Evolutionary conservation across 2,329 filamentous ascomycete species (phyloP), one percentile per base, ranked within the genome.

Genomic region (Stemphylium beticola): DNA sequence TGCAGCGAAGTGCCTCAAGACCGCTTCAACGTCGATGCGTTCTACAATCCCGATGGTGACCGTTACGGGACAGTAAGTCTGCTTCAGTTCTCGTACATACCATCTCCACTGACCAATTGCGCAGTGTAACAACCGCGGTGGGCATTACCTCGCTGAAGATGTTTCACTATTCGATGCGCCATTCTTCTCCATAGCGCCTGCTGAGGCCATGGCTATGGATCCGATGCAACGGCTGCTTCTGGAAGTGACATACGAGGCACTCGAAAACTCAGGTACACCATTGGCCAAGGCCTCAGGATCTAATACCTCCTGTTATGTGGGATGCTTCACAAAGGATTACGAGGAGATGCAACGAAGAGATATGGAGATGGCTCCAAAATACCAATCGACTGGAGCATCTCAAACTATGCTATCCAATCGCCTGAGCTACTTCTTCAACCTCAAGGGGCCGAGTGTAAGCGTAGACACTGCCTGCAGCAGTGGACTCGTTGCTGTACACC

Each of bases 381-480:
- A 63, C 18, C 58, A 61, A n/a, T 47, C 52, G 2, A 63, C 52
- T 1, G 62, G 57, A 9, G 49, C 52, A 14, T 55, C 56, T 6
- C 47, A 49, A 7, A 55, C 53, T 1, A 54, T 58, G 46, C 49
- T 57, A 9, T 56, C 63, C 3, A 62, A 62, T 40, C 55, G 63
- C 2, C 20, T 66, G 2, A 57, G 50, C 14, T 57, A 58, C 17
- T 62, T 63, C 41, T 69, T 66, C 43, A 57, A 69, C 39, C 38
- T 68, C 2, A 51, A 58, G n/a, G 67, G 67, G 0, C 59, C 66
- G 0, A 59, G 55, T 22, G 34, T 67, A 4, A 64, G 55, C 1
- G 14, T 71, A 8, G 67, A 71, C 26, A 69, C 67, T 9, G 67
- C 58, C 2, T 71, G 67, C 41, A 63, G 60, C 11, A 52, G 49